phyloP scores from a whole-genome alignment of 2,329 filamentous ascomycete species.

The Basipetospora sp. region DNA sequence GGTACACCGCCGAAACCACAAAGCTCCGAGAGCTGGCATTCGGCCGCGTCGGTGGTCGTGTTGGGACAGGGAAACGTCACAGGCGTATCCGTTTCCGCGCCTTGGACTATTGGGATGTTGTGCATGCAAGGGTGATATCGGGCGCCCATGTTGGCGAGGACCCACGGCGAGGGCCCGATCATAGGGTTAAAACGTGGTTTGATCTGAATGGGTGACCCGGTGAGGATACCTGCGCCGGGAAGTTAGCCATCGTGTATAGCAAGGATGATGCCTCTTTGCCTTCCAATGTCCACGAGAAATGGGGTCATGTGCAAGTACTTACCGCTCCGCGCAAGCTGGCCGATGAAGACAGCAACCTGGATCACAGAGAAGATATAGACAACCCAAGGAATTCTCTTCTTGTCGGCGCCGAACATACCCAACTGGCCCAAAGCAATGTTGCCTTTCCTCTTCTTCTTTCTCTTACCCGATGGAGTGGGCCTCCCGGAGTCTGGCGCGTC shows the following conservation, averaged over 20 bases:
- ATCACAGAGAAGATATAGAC: constrained; percentile 65
- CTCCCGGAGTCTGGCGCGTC: constrained; percentile 30
- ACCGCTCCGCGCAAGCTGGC: constrained; percentile 74
- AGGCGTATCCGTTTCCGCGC: constrained; percentile 22
- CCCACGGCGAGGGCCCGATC: constrained; percentile 82
- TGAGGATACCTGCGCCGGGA: constrained; percentile 51
- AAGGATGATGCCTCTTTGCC: too few species aligned
- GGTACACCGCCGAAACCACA: constrained; percentile 73
- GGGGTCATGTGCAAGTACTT: too few species aligned
- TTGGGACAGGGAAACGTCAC: constrained; percentile 71
- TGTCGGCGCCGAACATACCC: constrained; percentile 42
- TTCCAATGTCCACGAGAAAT: too few species aligned
- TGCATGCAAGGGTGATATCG: constrained; percentile 93
- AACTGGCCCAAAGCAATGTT: constrained; percentile 43
- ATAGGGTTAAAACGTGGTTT: constrained; percentile 87
- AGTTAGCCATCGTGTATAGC: too few species aligned
- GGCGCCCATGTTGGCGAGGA: constrained; percentile 93
- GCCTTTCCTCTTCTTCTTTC: constrained; percentile 23
- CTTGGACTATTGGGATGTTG: constrained; percentile 52
- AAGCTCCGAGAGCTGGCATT: constrained; percentile 61
- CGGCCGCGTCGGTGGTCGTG: constrained; percentile 44
- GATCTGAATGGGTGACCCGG: constrained; percentile 62
- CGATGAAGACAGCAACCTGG: constrained; percentile 77
- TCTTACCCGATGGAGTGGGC: constrained; percentile 6
- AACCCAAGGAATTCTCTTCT: constrained; percentile 56